Evolutionary conservation across 2,329 filamentous ascomycete genomes (phyloP).

Genomic region (Sordariomycetes sp.): DNA sequence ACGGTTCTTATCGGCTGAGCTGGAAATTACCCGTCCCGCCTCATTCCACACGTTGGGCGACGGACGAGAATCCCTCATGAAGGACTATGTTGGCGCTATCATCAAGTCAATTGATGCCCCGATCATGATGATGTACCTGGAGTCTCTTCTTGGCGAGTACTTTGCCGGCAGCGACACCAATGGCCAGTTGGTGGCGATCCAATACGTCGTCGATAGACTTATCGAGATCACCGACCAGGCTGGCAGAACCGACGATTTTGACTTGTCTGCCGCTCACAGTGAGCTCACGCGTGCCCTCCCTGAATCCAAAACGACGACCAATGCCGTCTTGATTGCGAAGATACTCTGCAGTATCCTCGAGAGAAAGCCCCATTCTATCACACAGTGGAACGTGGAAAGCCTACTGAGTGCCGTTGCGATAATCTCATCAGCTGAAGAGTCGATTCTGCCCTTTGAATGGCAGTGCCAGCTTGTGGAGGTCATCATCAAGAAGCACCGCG

Average conservation of each 20-base stretch:
- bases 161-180: slow-evolving; percentile 18
- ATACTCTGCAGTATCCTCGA: slow-evolving; percentile 38
- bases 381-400: slow-evolving; percentile 50
- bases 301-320: slow-evolving; percentile 15
- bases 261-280: slow-evolving; percentile 31
- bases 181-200: slow-evolving; percentile 34
- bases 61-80: slow-evolving; percentile 20
- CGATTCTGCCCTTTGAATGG: slow-evolving; percentile 25
- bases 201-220: slow-evolving; percentile 29
- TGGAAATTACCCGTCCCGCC: slow-evolving; percentile 21
- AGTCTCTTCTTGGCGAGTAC: slow-evolving; percentile 23
- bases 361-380: slow-evolving; percentile 38
- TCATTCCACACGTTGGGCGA: slow-evolving; percentile 19
- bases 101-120: slow-evolving; percentile 19
- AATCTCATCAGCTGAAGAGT: slow-evolving; percentile 9
- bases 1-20: slow-evolving; percentile 20
- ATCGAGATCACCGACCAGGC: slow-evolving; percentile 19
- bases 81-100: slow-evolving; percentile 19
- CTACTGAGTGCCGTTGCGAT: slow-evolving; percentile 34
- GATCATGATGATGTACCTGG: slow-evolving; percentile 27
- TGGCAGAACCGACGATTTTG: slow-evolving; percentile 18
- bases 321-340: slow-evolving; percentile 29
- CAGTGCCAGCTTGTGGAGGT: slow-evolving; percentile 45
- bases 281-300: slow-evolving; percentile 25
- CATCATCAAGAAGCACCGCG: slow-evolving; percentile 49